A percentile compares a stretch with the other conserved stretches of the same genome.
Evolutionary conservation across 192 early-diverging fungal genomes (phyloP).

Genomic region (Mortierella claussenii): DNA sequence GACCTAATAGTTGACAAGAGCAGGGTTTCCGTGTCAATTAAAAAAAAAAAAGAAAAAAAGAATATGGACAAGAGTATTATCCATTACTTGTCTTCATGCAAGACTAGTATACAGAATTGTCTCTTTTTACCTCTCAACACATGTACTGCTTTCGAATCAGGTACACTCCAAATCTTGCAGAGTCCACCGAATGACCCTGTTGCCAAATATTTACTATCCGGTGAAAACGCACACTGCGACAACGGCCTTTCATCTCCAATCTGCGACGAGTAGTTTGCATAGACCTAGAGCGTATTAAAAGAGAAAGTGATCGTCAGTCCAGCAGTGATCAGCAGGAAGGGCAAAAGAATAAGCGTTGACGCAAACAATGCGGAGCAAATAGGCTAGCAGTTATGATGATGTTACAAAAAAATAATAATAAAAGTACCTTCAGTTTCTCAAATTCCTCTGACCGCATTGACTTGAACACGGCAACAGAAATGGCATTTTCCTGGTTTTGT

Average conservation of each 20-base stretch:
- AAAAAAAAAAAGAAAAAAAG: no score
- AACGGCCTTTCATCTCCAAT: slow-evolving; percentile 91
- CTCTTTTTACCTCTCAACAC: slow-evolving; percentile 58
- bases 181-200: slow-evolving; percentile 89
- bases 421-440: slow-evolving; percentile 69
- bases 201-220: slow-evolving; percentile 78
- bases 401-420: not conserved
- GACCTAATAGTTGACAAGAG: slow-evolving; percentile 60
- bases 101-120: not conserved
- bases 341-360: no score
- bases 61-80: not conserved
- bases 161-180: slow-evolving; percentile 89
- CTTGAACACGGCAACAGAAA: slow-evolving; percentile 74
- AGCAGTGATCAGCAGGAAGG: no score
- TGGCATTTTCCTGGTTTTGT: slow-evolving; percentile 74
- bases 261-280: slow-evolving; percentile 82
- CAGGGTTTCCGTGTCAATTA: not conserved
- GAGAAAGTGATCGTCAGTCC: no score
- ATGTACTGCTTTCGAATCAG: slow-evolving; percentile 69
- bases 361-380: not conserved
- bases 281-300: slow-evolving; percentile 46
- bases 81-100: no score
- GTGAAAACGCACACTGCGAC: slow-evolving; percentile 80
- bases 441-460: slow-evolving; percentile 79
- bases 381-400: not conserved